A percentile compares a stretch with the other conserved stretches of the same genome.
phyloP scores from a whole-genome alignment of 768 basidiomycete genomes.

The Suillus brevipes region DNA sequence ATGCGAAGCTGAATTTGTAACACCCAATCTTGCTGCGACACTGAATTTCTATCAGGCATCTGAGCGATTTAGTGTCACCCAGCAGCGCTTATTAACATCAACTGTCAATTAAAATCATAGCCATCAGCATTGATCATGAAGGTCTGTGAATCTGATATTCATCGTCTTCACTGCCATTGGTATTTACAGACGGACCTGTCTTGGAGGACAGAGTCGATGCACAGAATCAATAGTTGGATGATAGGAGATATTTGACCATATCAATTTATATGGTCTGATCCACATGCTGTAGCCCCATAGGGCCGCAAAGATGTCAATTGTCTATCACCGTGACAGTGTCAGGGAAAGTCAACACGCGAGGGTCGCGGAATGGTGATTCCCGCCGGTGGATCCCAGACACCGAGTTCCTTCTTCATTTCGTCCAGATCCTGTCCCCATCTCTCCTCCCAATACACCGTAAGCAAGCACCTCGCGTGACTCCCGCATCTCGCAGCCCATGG shows the following conservation, averaged over 20 bases:
- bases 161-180: no score
- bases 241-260: not conserved
- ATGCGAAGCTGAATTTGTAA: no score
- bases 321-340: not conserved
- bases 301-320: not conserved
- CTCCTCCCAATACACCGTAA: slow-evolving; percentile 95
- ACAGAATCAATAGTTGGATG: not conserved
- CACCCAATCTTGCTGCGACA: no score
- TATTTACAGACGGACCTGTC: not conserved
- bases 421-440: slow-evolving; percentile 84
- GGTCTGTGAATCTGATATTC: no score
- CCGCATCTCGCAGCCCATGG: slow-evolving; percentile 93
- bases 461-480: slow-evolving; percentile 67
- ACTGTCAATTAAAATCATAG: no score
- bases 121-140: no score
- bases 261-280: not conserved
- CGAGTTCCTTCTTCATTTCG: slow-evolving; percentile 82
- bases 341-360: not conserved
- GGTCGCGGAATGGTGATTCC: slow-evolving; percentile 21
- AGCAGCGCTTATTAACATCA: no score
- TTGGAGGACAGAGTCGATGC: not conserved
- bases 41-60: no score
- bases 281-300: not conserved
- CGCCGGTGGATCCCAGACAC: slow-evolving; percentile 77
- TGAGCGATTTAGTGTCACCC: no score